Evolutionary conservation across 306 rosid species (phyloP).

Genomic region (Heteromeles arbutifolia): DNA sequence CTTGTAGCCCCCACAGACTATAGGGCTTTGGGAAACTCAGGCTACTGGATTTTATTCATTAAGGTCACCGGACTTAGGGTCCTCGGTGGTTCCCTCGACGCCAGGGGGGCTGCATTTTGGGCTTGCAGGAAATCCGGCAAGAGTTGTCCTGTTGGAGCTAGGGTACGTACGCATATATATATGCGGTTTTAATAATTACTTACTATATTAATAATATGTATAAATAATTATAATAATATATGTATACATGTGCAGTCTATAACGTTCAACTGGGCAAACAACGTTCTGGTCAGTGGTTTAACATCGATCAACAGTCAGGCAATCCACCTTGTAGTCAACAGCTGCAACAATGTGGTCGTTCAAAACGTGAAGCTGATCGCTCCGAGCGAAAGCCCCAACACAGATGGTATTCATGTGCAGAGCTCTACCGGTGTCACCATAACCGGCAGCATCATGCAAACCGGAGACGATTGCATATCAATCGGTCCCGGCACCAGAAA

Average conservation of each 20-base stretch:
- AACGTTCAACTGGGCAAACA: slow-evolving; percentile 42
- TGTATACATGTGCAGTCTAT: slow-evolving; percentile 37
- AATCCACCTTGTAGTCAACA: slow-evolving; percentile 46
- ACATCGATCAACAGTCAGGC: slow-evolving; percentile 57
- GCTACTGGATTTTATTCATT: slow-evolving; percentile 50
- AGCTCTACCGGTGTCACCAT: slow-evolving; percentile 40
- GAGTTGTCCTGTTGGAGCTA: slow-evolving; percentile 53
- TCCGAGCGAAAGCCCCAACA: slow-evolving; percentile 49
- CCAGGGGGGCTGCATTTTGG: slow-evolving; percentile 48
- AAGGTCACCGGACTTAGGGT: slow-evolving; percentile 31
- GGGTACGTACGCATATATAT: slow-evolving; percentile 19
- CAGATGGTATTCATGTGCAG: slow-evolving; percentile 70
- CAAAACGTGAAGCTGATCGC: slow-evolving; percentile 38
- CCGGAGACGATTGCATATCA: slow-evolving; percentile 68
- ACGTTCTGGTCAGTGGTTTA: slow-evolving; percentile 47
- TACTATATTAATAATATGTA: too few species aligned
- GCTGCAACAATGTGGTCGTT: slow-evolving; percentile 46
- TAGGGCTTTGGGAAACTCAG: slow-evolving; percentile 36
- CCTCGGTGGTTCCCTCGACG: slow-evolving; percentile 45
- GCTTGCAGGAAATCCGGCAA: slow-evolving; percentile 40
- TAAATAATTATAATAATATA: not conserved
- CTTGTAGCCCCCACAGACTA: slow-evolving; percentile 51
- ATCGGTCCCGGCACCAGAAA: slow-evolving; percentile 53
- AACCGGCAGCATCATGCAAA: slow-evolving; percentile 32
- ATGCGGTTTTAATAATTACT: too few species aligned